Evolutionary conservation across 192 early-diverging fungal species (phyloP).

Genomic region (Backusella luteola): DNA sequence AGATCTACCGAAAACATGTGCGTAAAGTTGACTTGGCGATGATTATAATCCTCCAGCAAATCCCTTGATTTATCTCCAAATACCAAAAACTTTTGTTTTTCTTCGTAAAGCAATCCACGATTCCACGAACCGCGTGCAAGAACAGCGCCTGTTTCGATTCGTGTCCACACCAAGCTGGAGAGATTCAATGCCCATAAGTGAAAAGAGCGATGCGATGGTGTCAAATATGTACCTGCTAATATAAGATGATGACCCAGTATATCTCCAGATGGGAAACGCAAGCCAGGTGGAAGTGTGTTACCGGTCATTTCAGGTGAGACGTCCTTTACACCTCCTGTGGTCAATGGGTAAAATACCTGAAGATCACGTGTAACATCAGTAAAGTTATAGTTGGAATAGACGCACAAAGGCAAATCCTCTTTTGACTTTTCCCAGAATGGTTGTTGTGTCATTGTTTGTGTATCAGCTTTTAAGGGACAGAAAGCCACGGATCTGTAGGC

Average conservation of each 20-base stretch:
- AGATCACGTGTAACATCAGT: conserved; percentile 71
- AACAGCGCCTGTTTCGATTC: conserved; percentile 61
- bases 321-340: conserved; percentile 51
- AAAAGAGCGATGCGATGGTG: conserved; percentile 58
- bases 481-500: conserved; percentile 73
- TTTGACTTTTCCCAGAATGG: conserved; percentile 32
- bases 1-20: conserved; percentile 67
- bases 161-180: conserved; percentile 56
- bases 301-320: conserved; percentile 66
- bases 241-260: conserved; percentile 65
- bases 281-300: conserved; percentile 59
- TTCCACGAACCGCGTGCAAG: conserved; percentile 76
- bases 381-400: conserved; percentile 83
- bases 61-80: conserved; percentile 68
- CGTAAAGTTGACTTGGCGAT: conserved; percentile 74
- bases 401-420: conserved; percentile 48
- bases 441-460: conserved; percentile 19
- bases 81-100: conserved; percentile 59
- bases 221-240: conserved; percentile 69
- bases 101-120: conserved; percentile 63
- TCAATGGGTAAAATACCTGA: conserved; percentile 54
- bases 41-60: conserved; percentile 72
- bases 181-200: conserved; percentile 70
- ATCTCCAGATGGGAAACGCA: conserved; percentile 71
- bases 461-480: conserved; percentile 35